Percentiles rank a stretch among this genome's conserved stretches.
Evolutionary conservation across 176 grass and related monocot species (phyloP).

Genomic region (Typha latifolia): DNA sequence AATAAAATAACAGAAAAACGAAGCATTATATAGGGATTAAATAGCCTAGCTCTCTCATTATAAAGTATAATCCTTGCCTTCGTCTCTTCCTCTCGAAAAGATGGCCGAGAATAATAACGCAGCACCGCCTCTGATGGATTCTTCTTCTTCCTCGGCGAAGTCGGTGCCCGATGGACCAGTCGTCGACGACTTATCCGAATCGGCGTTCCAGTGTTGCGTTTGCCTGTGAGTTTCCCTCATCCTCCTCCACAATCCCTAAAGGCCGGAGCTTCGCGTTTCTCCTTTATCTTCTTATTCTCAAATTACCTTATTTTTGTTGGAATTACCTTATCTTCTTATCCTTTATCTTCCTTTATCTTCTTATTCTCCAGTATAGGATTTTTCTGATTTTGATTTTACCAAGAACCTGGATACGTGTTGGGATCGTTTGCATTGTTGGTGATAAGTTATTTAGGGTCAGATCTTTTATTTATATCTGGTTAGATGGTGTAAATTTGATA

Average conservation of each 20-base stretch:
- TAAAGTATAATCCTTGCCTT: too few relatives aligned
- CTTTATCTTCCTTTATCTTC: too few relatives aligned
- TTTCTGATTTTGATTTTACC: too few relatives aligned
- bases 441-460: too few relatives aligned
- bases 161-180: background rate
- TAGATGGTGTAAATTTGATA: too few relatives aligned
- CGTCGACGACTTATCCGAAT: slow-evolving; percentile 19
- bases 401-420: too few relatives aligned
- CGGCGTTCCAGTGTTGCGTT: slow-evolving; percentile 65
- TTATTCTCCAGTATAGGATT: background rate
- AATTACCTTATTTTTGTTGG: background rate
- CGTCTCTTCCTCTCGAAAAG: background rate
- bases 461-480: too few relatives aligned
- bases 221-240: slow-evolving; percentile 52
- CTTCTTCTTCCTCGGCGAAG: slow-evolving; percentile 1
- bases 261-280: background rate
- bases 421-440: too few relatives aligned
- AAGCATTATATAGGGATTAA: too few relatives aligned
- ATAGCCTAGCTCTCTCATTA: background rate
- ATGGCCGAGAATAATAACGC: background rate
- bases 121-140: background rate
- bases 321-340: too few relatives aligned
- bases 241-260: background rate
- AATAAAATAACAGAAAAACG: too few relatives aligned
- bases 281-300: background rate